These are phyloP conservation scores for Microbotryomycetes sp. DNA, from an alignment of 1,284 basidiomycete species.

Conservation along the genomic window DNA sequence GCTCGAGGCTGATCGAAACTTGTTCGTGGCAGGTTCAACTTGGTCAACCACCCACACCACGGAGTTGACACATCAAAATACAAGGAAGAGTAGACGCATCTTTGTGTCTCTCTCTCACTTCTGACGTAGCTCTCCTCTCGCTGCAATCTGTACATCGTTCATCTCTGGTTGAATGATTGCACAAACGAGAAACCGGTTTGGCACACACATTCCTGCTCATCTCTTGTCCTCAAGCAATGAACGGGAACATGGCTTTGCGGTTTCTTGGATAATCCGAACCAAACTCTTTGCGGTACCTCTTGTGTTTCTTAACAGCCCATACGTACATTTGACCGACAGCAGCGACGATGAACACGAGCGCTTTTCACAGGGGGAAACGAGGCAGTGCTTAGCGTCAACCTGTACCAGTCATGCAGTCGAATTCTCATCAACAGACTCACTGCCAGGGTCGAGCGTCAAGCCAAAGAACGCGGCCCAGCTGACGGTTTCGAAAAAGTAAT, in stretches of 20 bases:
- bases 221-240: constrained; percentile 50
- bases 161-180: no score
- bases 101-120: no score
- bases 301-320: constrained; percentile 92
- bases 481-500: constrained; percentile 88
- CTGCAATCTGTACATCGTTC: no score
- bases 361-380: constrained; percentile 47
- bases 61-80: constrained; percentile 80
- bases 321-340: constrained; percentile 65
- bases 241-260: constrained; percentile 76
- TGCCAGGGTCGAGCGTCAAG: constrained; percentile 70
- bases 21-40: constrained; percentile 63
- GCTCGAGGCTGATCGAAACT: constrained; percentile 9
- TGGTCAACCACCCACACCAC: constrained; percentile 81
- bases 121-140: no score
- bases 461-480: constrained; percentile 66
- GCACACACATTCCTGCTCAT: neutral
- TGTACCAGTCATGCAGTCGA: no score
- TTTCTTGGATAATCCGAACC: constrained; percentile 69
- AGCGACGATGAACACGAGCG: constrained; percentile 64
- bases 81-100: constrained; percentile 24
- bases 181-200: no score
- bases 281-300: constrained; percentile 86
- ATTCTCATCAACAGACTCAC: constrained; percentile 49
- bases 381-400: no score